Base-by-base conservation (phyloP, 2,329 filamentous ascomycete genomes). In the Penicillium sp. region DNA sequence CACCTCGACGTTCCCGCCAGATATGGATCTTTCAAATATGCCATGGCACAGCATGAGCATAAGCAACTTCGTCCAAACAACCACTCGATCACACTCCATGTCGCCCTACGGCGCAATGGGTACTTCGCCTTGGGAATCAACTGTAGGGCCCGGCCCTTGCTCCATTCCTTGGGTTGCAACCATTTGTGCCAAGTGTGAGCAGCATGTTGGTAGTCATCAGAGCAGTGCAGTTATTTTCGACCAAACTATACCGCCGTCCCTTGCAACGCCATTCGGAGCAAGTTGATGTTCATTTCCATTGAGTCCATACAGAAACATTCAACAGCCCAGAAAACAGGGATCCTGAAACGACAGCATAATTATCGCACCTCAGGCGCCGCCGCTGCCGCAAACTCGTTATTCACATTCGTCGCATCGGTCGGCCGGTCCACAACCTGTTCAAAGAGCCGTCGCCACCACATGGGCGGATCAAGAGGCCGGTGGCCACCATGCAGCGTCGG, bases 381-480 rank as follows among this genome's bases (percentile, higher is more conserved):
- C 14, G 70, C 72, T 3, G 69, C 71, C 11, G 65, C 68, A 57
- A 73, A 67, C 8, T 71, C 69, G 18, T 57, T 62, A 40, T 72
- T 71, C 26, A 71, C 53, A 50, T 71, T 67, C 6, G 64, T 58
- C 26, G 64, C 54, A 54, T 66, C 63, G 4, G 67, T 67, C 9
- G 61, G 59, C 15, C 61, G 57, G 3, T 49, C 56, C 15, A 60
- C 47, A 4, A 55, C 56, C 1, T 63, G 23, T 51, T 87, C 92
- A 68, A 96, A 96, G 18, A 97, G 69, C 41, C 92, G 83, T 55
- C 89, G 84, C 93, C 93, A 99, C 87, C 90, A 97, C 56, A 79
- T 77, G 0, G 94, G 94, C 35, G 94, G 93, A 66, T 96, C 93
- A 46, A 99, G 81, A 0, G 94, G 94, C 53, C 90, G 83, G 49